These are phyloP conservation scores for Candida buenavistaensis DNA, from an alignment of 1,139 yeast species.

Conservation along the genomic window DNA sequence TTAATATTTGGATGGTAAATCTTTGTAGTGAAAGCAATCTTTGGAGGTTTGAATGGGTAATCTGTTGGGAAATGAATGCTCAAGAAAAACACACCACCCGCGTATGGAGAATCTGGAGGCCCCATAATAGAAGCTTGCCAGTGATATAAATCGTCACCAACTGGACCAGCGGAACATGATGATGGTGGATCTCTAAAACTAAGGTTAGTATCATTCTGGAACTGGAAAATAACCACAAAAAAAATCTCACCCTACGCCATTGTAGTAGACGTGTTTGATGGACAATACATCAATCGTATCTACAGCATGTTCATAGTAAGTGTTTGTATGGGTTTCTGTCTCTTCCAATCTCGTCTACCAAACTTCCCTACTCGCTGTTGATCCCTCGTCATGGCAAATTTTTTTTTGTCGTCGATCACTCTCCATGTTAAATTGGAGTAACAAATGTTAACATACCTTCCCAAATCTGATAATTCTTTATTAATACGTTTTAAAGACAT, in stretches of 20 bases:
- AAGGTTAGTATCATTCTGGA: slow-evolving; percentile 30
- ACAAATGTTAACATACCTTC: slow-evolving; percentile 88
- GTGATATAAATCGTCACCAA: slow-evolving; percentile 88
- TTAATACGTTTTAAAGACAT: slow-evolving; percentile 95
- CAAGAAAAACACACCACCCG: slow-evolving; percentile 70
- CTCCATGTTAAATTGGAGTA: no score
- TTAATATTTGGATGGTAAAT: slow-evolving; percentile 97
- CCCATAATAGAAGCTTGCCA: slow-evolving; percentile 87
- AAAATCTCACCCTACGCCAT: no score
- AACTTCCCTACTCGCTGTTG: no score
- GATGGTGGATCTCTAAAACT: slow-evolving; percentile 92
- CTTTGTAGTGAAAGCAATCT: slow-evolving; percentile 86
- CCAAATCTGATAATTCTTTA: slow-evolving; percentile 92
- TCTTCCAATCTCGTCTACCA: no score
- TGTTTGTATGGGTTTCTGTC: no score
- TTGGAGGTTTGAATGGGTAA: slow-evolving; percentile 93
- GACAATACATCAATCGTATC: no score
- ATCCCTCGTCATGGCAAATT: slow-evolving; percentile 5
- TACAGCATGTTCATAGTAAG: no score
- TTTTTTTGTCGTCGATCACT: no score
- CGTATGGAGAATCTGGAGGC: slow-evolving; percentile 83
- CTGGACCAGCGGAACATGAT: slow-evolving; percentile 97
- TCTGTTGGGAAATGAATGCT: slow-evolving; percentile 86
- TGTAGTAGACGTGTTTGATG: no score
- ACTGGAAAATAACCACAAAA: no score